Evolutionary conservation across 805 yeast species (phyloP).

Genomic region (Metschnikowia lunata): DNA sequence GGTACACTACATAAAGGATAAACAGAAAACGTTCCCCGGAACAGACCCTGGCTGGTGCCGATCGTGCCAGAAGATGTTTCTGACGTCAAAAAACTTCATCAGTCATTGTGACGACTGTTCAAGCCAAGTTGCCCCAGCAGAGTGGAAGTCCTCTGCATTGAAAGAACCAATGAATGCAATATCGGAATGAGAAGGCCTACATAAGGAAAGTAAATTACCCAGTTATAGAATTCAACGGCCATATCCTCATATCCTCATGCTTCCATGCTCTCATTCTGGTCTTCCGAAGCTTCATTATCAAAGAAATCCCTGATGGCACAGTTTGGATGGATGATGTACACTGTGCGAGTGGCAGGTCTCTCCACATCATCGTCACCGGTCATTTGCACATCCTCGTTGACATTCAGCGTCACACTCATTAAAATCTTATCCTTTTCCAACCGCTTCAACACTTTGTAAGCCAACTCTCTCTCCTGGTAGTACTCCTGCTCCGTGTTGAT

Average conservation of each 20-base stretch:
- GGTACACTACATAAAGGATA: constrained; percentile 60
- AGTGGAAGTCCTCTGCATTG: constrained; percentile 5
- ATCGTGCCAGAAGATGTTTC: constrained; percentile 56
- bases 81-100: constrained; percentile 51
- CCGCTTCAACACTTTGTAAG: constrained; percentile 75
- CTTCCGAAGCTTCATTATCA: constrained; percentile 25
- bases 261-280: constrained; percentile 5
- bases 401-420: constrained; percentile 46
- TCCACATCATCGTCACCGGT: constrained; percentile 11
- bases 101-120: constrained; percentile 68
- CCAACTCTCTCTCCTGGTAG: constrained; percentile 64
- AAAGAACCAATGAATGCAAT: not conserved
- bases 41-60: constrained; percentile 65
- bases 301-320: constrained; percentile 71
- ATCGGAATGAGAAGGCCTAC: not conserved
- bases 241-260: not conserved
- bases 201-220: too few species aligned
- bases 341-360: constrained; percentile 19
- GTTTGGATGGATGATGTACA: constrained; percentile 65
- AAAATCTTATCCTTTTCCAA: constrained; percentile 81
- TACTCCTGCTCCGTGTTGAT: constrained; percentile 67
- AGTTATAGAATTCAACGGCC: too few species aligned
- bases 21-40: constrained; percentile 24
- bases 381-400: constrained; percentile 26
- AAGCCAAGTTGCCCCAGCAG: constrained; percentile 9